Conservation (phyloP, 805 yeast species). For the Maudiozyma turicensis region DNA sequence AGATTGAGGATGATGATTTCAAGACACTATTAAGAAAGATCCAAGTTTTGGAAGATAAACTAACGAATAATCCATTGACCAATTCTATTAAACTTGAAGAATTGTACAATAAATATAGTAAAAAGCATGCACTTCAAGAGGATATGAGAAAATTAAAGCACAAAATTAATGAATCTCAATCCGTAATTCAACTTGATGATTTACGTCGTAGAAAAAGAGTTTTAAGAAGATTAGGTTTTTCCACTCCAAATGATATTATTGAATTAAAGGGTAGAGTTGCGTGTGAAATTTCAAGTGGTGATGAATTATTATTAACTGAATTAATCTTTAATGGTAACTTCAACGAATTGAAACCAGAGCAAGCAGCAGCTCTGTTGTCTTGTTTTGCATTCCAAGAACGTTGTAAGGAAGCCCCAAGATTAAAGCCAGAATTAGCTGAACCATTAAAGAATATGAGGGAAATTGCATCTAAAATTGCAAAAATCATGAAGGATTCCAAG, state of each 20-base stretch:
- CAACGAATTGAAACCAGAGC: conserved; percentile 78
- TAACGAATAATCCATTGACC: conserved; percentile 58
- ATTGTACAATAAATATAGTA: conserved; percentile 53
- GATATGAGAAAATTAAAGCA: conserved; percentile 51
- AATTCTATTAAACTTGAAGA: conserved; percentile 51
- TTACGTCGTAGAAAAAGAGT: conserved; percentile 89
- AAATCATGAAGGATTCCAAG: conserved; percentile 80
- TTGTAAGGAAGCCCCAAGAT: conserved; percentile 76
- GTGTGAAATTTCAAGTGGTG: conserved; percentile 89
- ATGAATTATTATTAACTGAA: conserved; percentile 77
- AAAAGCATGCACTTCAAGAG: conserved; percentile 51
- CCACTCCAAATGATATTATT: conserved; percentile 78
- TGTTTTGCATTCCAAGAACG: conserved; percentile 97
- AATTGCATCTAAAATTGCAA: conserved; percentile 86
- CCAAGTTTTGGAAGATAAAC: conserved; percentile 69
- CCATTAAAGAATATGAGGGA: conserved; percentile 83
- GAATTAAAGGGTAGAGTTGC: conserved; percentile 97
- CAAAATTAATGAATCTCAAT: conserved; percentile 72
- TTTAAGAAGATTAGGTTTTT: conserved; percentile 81
- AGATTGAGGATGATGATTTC: conserved; percentile 77
- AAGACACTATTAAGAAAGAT: conserved; percentile 60
- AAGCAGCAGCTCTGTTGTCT: conserved; percentile 83
- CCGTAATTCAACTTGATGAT: conserved; percentile 90
- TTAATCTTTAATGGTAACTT: conserved; percentile 92
- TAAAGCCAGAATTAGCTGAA: conserved; percentile 85